These are phyloP conservation scores for Phanerodontia chrysosporium DNA, from an alignment of 768 basidiomycete species.

Conservation along the genomic window DNA sequence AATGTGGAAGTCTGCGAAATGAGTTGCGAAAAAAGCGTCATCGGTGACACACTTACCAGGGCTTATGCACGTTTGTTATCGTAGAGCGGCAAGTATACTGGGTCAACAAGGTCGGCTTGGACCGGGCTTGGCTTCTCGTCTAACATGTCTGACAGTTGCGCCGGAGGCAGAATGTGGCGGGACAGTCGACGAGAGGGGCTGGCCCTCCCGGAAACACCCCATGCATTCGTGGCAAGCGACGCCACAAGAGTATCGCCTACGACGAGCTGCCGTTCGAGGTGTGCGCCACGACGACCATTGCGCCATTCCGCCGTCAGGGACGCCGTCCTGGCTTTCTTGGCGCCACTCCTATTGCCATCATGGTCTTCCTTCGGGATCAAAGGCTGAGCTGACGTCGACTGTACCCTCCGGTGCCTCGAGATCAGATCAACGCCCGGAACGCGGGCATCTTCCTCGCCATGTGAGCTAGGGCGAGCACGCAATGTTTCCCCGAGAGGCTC, in stretches of 20 bases:
- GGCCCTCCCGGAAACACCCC: background rate
- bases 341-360: background rate
- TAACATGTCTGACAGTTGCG: constrained; percentile 1
- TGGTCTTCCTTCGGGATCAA: background rate
- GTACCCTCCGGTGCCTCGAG: background rate
- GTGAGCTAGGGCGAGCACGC: background rate
- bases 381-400: background rate
- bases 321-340: background rate
- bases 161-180: constrained; percentile 9
- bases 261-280: background rate
- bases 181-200: background rate
- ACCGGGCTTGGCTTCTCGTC: background rate
- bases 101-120: background rate
- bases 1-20: too few relatives aligned
- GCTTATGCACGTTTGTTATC: background rate
- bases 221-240: background rate
- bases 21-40: background rate
- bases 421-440: background rate
- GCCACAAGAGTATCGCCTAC: background rate
- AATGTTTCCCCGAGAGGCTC: background rate
- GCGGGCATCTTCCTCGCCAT: background rate
- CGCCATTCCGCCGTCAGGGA: background rate
- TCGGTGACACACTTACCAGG: background rate
- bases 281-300: background rate
- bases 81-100: background rate